A percentile compares a stretch with the other conserved stretches of the same genome.
phyloP scores from a whole-genome alignment of 177 flowering plant genomes.

The Tripterygium wilfordii region DNA sequence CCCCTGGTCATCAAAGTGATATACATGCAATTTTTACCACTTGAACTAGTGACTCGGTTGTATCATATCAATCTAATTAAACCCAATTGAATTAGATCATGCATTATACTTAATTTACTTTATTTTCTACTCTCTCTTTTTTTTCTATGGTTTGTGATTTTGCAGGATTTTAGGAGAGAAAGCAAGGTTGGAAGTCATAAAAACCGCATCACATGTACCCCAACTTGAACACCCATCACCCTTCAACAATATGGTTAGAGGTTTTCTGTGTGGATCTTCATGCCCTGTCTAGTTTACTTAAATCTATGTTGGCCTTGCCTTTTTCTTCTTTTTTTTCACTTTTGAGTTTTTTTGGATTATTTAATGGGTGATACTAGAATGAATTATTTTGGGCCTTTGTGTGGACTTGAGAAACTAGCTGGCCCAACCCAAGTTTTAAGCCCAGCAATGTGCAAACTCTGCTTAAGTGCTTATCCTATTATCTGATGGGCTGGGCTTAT shows the following conservation, averaged over 20 bases:
- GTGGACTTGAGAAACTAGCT: too few species aligned
- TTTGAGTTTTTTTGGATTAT: too few species aligned
- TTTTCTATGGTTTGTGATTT: not conserved
- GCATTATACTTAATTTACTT: not conserved
- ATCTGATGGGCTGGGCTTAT: too few species aligned
- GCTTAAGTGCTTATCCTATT: too few species aligned
- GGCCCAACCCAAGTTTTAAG: too few species aligned
- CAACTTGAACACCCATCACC: slow-evolving; percentile 43
- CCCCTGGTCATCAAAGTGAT: not conserved
- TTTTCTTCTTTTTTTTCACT: too few species aligned
- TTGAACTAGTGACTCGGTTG: too few species aligned
- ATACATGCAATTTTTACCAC: not conserved
- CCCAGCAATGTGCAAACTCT: too few species aligned
- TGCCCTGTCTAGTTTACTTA: not conserved
- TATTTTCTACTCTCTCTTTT: not conserved
- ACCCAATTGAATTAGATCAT: not conserved
- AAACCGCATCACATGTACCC: slow-evolving; percentile 55
- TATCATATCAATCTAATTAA: too few species aligned
- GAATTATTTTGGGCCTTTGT: not conserved
- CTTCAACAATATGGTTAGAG: slow-evolving; percentile 49
- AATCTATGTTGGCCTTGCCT: not conserved
- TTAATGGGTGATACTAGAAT: not conserved
- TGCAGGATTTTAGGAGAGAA: slow-evolving; percentile 64
- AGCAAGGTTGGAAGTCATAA: slow-evolving; percentile 51
- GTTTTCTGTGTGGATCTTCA: slow-evolving; percentile 30